phyloP scores from a whole-genome alignment of 202 grass and related monocot genomes.

The Panicum virgatum region DNA sequence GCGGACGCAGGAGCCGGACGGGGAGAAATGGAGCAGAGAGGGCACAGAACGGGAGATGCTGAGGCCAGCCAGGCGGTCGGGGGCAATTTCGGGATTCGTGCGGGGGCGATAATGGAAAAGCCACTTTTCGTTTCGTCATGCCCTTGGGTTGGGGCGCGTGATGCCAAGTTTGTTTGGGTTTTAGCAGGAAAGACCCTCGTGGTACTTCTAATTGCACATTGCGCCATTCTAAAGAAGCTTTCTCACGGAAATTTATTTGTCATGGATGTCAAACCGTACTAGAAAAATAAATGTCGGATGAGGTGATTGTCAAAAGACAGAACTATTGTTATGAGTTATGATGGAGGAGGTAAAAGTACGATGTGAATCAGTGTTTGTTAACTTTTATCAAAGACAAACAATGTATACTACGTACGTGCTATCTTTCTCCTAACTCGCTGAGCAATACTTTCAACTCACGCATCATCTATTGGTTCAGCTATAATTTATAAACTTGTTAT shows the following conservation, averaged over 20 bases:
- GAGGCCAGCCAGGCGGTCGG: neutral
- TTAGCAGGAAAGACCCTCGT: neutral
- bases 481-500: too few relatives aligned
- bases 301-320: too few relatives aligned
- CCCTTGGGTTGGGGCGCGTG: neutral
- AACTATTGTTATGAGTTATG: neutral
- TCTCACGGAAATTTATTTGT: neutral
- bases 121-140: neutral
- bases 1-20: conserved; percentile 9
- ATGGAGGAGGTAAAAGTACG: neutral
- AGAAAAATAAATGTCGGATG: neutral
- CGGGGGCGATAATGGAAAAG: neutral
- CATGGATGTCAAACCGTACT: neutral
- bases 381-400: too few relatives aligned
- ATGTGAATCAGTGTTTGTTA: too few relatives aligned
- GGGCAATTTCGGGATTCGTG: neutral
- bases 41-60: neutral
- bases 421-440: neutral
- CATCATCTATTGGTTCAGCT: too few relatives aligned
- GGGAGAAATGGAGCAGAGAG: conserved; percentile 46
- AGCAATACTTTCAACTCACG: neutral
- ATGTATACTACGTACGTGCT: too few relatives aligned
- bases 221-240: neutral
- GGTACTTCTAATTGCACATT: neutral
- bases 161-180: neutral